These are phyloP conservation scores for Phaeotremella skinneri DNA, from an alignment of 768 basidiomycete species.

Conservation along the genomic window DNA sequence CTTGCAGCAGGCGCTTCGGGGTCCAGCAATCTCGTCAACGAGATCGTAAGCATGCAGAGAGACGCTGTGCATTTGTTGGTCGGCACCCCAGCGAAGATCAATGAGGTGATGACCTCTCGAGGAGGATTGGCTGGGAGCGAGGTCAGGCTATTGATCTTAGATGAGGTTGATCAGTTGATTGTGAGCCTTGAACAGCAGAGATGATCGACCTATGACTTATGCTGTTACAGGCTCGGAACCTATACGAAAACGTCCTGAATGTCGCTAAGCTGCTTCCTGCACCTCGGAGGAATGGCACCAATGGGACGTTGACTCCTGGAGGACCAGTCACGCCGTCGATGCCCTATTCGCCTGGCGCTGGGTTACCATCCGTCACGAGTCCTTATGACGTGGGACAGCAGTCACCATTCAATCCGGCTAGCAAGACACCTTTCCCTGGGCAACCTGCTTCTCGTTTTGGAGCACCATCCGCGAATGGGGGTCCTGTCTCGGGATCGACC, in stretches of 20 bases:
- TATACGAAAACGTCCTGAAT: constrained; percentile 91
- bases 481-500: constrained; percentile 11
- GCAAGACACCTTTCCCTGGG: constrained; percentile 49
- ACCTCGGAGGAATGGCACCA: constrained; percentile 60
- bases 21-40: constrained; percentile 66
- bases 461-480: constrained; percentile 16
- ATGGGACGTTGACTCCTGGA: constrained; percentile 57
- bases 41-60: constrained; percentile 78
- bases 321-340: constrained; percentile 24
- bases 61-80: constrained; percentile 93
- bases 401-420: constrained; percentile 52
- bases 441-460: constrained; percentile 33
- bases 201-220: background rate
- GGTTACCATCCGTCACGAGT: constrained; percentile 31
- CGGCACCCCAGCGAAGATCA: constrained; percentile 93
- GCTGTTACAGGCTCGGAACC: constrained; percentile 63
- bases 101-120: constrained; percentile 79
- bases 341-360: constrained; percentile 30
- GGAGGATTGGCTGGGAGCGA: constrained; percentile 76
- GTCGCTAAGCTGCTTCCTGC: constrained; percentile 91
- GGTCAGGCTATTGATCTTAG: constrained; percentile 88
- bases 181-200: constrained; percentile 48
- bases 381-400: constrained; percentile 49
- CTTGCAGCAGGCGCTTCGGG: constrained; percentile 70
- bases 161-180: constrained; percentile 97